These are phyloP conservation scores for Chrysoporthe cubensis DNA, from an alignment of 2,329 filamentous ascomycete species.

Conservation along the genomic window DNA sequence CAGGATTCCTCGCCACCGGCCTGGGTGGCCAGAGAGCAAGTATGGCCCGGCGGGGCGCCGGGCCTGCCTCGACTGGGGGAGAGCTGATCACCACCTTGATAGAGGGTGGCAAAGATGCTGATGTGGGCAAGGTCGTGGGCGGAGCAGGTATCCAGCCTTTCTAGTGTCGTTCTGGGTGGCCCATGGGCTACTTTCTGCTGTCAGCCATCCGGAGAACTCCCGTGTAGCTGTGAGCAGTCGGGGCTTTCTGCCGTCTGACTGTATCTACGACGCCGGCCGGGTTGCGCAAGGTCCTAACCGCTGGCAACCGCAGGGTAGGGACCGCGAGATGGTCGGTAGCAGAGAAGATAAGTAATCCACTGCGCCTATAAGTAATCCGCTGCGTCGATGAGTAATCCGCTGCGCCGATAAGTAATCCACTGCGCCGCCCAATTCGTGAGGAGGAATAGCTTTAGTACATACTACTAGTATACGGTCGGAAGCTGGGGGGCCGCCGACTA, in stretches of 20 bases:
- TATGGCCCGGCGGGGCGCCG: slow-evolving; percentile 31
- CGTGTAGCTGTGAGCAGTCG: not conserved
- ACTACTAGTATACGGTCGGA: not conserved
- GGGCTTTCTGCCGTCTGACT: not conserved
- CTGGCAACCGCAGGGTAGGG: not conserved
- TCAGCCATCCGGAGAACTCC: not conserved
- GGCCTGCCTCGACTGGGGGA: slow-evolving; percentile 35
- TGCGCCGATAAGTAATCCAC: not conserved
- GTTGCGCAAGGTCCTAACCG: not conserved
- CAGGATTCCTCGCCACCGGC: slow-evolving; percentile 53
- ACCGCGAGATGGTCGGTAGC: not conserved
- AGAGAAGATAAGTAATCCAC: not conserved
- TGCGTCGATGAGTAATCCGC: no score
- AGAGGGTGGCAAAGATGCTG: slow-evolving; percentile 44
- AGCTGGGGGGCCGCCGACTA: not conserved
- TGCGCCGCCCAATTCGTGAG: not conserved
- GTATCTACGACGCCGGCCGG: not conserved
- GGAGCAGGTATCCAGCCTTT: slow-evolving; percentile 6
- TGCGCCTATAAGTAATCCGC: no score
- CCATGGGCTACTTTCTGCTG: not conserved
- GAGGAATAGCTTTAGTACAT: not conserved
- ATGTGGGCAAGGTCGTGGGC: slow-evolving; percentile 42
- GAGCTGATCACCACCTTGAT: slow-evolving; percentile 43
- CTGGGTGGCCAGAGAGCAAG: slow-evolving; percentile 40
- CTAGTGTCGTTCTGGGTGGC: not conserved